Conservation (phyloP, 2,329 filamentous ascomycete genomes). For the Metarhizium guizhouense region DNA sequence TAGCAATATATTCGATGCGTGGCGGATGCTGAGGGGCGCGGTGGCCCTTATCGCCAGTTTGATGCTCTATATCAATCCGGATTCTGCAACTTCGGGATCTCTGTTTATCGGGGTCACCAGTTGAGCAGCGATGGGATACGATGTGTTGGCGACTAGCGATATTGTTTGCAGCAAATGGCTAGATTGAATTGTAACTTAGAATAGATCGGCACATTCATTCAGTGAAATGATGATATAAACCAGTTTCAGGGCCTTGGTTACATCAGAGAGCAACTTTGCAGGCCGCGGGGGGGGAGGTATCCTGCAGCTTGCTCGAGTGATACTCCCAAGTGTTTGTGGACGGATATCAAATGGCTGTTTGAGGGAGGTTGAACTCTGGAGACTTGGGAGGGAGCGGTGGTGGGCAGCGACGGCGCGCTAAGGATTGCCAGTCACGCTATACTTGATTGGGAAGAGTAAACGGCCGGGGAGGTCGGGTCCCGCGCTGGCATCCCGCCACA, state of each 20-base stretch:
- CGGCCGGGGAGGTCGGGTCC: constrained; percentile 8
- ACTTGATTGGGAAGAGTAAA: constrained; percentile 9
- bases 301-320: not conserved
- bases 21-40: constrained; percentile 6
- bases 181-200: not conserved
- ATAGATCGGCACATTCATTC: not conserved
- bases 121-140: not conserved
- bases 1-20: not conserved
- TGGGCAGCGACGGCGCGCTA: constrained; percentile 2
- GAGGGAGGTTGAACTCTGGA: constrained; percentile 4
- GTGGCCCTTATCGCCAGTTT: constrained; percentile 3
- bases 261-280: not conserved
- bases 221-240: not conserved
- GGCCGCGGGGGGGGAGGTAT: not conserved
- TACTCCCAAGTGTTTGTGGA: not conserved
- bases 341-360: not conserved
- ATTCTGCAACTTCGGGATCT: not conserved
- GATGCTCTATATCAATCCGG: not conserved
- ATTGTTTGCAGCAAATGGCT: not conserved
- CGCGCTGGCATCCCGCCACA: constrained; percentile 3
- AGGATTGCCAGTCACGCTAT: constrained; percentile 3
- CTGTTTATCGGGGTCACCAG: not conserved
- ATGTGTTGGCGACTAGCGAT: not conserved
- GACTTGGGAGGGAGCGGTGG: constrained; percentile 1
- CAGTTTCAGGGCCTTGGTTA: not conserved